Evolutionary conservation across 257 asterid genomes (phyloP).

Genomic region (Fraxinus pennsylvanica): DNA sequence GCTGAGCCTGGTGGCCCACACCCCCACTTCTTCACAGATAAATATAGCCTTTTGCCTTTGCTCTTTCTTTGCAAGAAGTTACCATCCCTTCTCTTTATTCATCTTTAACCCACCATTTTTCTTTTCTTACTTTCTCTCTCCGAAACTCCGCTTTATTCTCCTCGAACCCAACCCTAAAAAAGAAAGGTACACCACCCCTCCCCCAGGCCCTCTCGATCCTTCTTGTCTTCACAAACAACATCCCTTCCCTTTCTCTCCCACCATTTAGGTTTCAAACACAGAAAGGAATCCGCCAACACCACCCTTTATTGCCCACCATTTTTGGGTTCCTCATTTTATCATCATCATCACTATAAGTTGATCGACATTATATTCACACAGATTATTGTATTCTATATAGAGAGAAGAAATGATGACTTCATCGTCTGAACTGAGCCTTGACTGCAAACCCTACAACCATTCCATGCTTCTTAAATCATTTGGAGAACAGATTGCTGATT

Average conservation of each 20-base stretch:
- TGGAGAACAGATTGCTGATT: constrained; percentile 50
- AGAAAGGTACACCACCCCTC: constrained; percentile 27
- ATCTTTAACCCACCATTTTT: constrained; percentile 35
- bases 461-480: constrained; percentile 69
- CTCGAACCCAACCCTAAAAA: constrained; percentile 54
- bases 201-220: constrained; percentile 29
- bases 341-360: neutral
- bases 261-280: constrained; percentile 35
- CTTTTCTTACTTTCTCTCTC: constrained; percentile 43
- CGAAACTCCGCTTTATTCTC: constrained; percentile 72
- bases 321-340: constrained; percentile 17
- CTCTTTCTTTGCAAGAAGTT: constrained; percentile 78
- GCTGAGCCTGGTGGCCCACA: neutral
- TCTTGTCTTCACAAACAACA: constrained; percentile 58
- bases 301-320: constrained; percentile 5
- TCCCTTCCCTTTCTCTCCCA: constrained; percentile 46
- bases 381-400: constrained; percentile 19
- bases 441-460: constrained; percentile 68
- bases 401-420: constrained; percentile 56
- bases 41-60: constrained; percentile 62
- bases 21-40: constrained; percentile 19
- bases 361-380: neutral
- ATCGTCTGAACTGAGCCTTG: constrained; percentile 71
- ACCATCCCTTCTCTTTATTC: constrained; percentile 53
- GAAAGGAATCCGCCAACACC: constrained; percentile 2